Evolutionary conservation across 139 green algal species (phyloP).

Genomic region (Chlorella sp.): DNA sequence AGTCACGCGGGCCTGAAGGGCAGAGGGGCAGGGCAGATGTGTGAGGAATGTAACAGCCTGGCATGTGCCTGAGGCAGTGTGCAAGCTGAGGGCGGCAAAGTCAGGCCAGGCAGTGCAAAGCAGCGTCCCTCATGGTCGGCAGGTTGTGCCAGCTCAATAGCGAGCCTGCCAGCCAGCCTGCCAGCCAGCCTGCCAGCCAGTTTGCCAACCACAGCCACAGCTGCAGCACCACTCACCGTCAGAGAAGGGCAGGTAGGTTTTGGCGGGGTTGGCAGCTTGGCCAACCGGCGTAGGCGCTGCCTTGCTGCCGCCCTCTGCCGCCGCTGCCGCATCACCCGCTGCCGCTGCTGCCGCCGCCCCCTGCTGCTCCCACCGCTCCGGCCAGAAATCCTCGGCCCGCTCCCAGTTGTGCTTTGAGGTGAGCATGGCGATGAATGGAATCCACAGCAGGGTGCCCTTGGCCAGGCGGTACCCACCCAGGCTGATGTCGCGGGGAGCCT

Average conservation of each 20-base stretch:
- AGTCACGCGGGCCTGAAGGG: slow-evolving; percentile 19
- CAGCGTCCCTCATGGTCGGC: too few relatives aligned
- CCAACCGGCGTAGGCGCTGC: neutral
- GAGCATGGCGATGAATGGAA: slow-evolving; percentile 1
- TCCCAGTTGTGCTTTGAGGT: slow-evolving; percentile 30
- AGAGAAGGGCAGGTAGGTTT: slow-evolving; percentile 23
- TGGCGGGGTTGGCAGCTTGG: neutral
- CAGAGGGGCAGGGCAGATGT: neutral
- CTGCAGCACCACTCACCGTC: neutral
- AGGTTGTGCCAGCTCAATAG: too few relatives aligned
- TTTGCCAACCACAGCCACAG: neutral
- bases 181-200: too few relatives aligned
- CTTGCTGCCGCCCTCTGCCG: neutral
- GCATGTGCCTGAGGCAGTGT: neutral
- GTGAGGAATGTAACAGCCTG: neutral
- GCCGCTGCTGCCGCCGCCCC: neutral
- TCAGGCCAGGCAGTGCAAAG: neutral
- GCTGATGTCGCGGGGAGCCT: neutral
- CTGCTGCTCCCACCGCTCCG: slow-evolving; percentile 7
- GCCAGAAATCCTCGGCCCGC: slow-evolving; percentile 21
- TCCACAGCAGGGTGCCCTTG: neutral
- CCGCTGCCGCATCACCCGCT: neutral
- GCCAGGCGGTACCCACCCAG: neutral
- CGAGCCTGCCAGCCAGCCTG: too few relatives aligned
- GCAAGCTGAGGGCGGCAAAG: neutral